Base-by-base conservation (phyloP, 305 asterid genomes). In the Andrographis paniculata region DNA sequence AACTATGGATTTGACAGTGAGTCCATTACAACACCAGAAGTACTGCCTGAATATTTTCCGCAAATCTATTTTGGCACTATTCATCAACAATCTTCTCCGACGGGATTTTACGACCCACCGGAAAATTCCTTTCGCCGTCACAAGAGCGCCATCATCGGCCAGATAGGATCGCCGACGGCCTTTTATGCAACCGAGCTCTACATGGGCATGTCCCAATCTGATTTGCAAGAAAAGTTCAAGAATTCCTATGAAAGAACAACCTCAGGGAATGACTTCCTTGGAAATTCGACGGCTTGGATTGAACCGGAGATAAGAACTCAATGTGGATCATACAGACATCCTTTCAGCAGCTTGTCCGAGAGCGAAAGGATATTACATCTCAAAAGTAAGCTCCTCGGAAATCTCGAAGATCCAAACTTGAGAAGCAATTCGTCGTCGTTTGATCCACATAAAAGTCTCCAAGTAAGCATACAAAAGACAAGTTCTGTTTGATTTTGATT, bases 161-260 rank as follows among this genome's bases (percentile, higher is more conserved):
- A 69, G 57, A 62, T 73, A 18, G 96, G 84, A 55, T 65, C 88
- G 18, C 70, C 77, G 2, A 51, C 80, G 19, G 75, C 87, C 9
- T 68, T 80, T 49, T 70, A 58, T 46, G 69, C 78, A 1, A 65
- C 84, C 0, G 93, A 82, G 55, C 48, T 53, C 11, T 74, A 42
- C 57, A 74, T 74, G 71, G 80, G 86, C 12, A 62, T 82, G 51
- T 53, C 93, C 31, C 70, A 60, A 13, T 39, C 42, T 44, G 81
- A 37, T 37, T 0, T 37, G 14, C 42, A 37, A 37, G 42, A 37
- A n/a, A 37, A n/a, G 38, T 33, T 33, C 14, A 33, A 33, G 53
- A 5, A 17, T 46, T 4, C 62, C 70, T 20, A 21, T 59, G 20
- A 51, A 56, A 44, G 63, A 62, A 10, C 80, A 64, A 39, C 24